A percentile compares a stretch with the other conserved stretches of the same genome.
phyloP scores from a whole-genome alignment of 2,329 filamentous ascomycete species.

The Arachnopeziza araneosa region DNA sequence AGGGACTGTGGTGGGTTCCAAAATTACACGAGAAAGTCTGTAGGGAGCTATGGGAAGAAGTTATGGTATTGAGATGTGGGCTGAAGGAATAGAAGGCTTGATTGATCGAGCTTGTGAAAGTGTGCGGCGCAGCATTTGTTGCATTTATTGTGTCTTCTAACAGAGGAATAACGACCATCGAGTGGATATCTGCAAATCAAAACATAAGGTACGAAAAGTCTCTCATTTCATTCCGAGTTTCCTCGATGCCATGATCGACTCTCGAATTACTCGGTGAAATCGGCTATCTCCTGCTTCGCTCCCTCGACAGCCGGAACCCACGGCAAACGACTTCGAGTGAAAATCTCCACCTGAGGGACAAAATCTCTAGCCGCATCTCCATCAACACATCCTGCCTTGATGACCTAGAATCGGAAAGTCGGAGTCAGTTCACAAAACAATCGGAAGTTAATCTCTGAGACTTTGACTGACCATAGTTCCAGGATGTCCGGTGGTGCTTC shows the following conservation, averaged over 20 bases:
- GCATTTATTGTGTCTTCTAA: too few relatives aligned
- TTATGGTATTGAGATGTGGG: neutral
- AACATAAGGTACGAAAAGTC: neutral
- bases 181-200: neutral
- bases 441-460: too few relatives aligned
- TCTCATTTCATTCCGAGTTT: too few relatives aligned
- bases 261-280: slow-evolving; percentile 6
- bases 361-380: slow-evolving; percentile 12
- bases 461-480: slow-evolving; percentile 9
- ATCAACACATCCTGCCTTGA: slow-evolving; percentile 23
- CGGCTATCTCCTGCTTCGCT: slow-evolving; percentile 16
- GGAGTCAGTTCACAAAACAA: neutral
- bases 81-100: neutral
- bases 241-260: neutral
- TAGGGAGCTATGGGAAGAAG: slow-evolving; percentile 8
- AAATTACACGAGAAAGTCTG: slow-evolving; percentile 5
- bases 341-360: slow-evolving; percentile 21
- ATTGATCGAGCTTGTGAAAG: neutral
- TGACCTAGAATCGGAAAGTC: neutral
- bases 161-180: too few relatives aligned
- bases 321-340: slow-evolving; percentile 16
- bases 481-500: slow-evolving; percentile 1
- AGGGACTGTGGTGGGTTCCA: slow-evolving; percentile 9
- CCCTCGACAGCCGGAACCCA: slow-evolving; percentile 17
- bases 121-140: neutral